phyloP scores from a whole-genome alignment of 2,329 filamentous ascomycete genomes.

The Apiospora kogelbergensis region DNA sequence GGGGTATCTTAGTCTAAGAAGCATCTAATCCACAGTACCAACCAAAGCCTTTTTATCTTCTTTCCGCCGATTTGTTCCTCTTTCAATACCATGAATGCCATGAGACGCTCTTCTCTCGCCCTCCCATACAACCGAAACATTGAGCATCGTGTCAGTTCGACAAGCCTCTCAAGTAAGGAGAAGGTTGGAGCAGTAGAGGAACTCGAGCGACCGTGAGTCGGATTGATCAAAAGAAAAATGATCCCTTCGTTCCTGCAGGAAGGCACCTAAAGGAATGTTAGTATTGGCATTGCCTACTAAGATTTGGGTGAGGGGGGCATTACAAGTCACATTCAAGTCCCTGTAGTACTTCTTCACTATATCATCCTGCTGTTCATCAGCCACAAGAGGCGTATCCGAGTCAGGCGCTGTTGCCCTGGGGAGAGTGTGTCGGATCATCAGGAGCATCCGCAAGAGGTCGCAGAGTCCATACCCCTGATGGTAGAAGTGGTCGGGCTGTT shows the following conservation, averaged over 20 bases:
- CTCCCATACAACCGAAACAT: neutral
- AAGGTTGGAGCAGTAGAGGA: constrained; percentile 44
- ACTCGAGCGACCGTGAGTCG: constrained; percentile 46
- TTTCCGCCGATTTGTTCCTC: constrained; percentile 8
- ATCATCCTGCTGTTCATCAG: constrained; percentile 45
- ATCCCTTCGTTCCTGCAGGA: constrained; percentile 47
- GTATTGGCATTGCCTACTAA: neutral
- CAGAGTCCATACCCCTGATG: constrained; percentile 60
- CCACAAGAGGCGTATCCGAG: constrained; percentile 48
- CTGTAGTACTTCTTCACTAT: constrained; percentile 53
- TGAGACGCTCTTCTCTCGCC: neutral
- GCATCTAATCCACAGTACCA: constrained; percentile 2
- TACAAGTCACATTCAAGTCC: constrained; percentile 57
- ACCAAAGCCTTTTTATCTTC: neutral
- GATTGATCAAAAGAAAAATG: constrained; percentile 51
- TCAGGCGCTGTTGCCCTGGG: constrained; percentile 49
- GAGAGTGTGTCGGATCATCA: constrained; percentile 59
- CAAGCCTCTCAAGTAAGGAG: constrained; percentile 30
- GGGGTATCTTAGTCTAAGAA: constrained; percentile 6
- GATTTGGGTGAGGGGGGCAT: constrained; percentile 29
- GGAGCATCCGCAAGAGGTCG: constrained; percentile 59
- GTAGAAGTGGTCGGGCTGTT: constrained; percentile 55
- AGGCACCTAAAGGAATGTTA: constrained; percentile 29
- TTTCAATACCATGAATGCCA: neutral
- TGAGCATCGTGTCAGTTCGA: neutral